phyloP scores from a whole-genome alignment of 2,329 filamentous ascomycete genomes.

The Diaporthe helianthi region DNA sequence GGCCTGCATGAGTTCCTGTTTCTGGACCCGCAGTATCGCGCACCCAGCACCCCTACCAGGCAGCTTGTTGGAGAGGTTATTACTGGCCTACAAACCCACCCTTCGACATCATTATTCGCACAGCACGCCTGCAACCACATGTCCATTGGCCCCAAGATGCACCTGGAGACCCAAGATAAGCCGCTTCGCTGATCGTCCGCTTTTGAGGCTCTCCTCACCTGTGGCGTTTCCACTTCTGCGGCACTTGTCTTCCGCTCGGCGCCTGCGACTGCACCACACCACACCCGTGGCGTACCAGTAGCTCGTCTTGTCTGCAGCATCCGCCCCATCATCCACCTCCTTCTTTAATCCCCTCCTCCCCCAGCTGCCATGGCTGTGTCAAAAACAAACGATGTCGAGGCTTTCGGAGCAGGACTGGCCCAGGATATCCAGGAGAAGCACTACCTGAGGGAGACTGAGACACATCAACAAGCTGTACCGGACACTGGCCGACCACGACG shows the following conservation, averaged over 20 bases:
- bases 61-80: slow-evolving; percentile 3
- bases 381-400: slow-evolving; percentile 31
- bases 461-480: slow-evolving; percentile 31
- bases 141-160: slow-evolving; percentile 21
- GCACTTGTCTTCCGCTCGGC: slow-evolving; percentile 26
- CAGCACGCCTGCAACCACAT: slow-evolving; percentile 17
- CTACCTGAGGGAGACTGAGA: slow-evolving; percentile 32
- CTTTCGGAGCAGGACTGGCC: slow-evolving; percentile 27
- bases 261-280: slow-evolving; percentile 19
- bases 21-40: neutral
- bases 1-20: slow-evolving; percentile 17
- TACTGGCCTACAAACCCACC: slow-evolving; percentile 18
- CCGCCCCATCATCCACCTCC: slow-evolving; percentile 12
- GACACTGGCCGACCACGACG: slow-evolving; percentile 25
- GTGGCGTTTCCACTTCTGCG: slow-evolving; percentile 32
- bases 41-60: neutral
- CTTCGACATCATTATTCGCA: slow-evolving; percentile 7
- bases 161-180: slow-evolving; percentile 26
- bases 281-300: slow-evolving; percentile 21
- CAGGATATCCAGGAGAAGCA: slow-evolving; percentile 36
- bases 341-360: slow-evolving; percentile 13
- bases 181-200: slow-evolving; percentile 26
- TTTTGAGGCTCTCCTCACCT: slow-evolving; percentile 17
- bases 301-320: neutral
- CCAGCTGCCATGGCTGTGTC: slow-evolving; percentile 23